phyloP scores from a whole-genome alignment of 176 grass and related monocot species.

The Elaeis guineensis region DNA sequence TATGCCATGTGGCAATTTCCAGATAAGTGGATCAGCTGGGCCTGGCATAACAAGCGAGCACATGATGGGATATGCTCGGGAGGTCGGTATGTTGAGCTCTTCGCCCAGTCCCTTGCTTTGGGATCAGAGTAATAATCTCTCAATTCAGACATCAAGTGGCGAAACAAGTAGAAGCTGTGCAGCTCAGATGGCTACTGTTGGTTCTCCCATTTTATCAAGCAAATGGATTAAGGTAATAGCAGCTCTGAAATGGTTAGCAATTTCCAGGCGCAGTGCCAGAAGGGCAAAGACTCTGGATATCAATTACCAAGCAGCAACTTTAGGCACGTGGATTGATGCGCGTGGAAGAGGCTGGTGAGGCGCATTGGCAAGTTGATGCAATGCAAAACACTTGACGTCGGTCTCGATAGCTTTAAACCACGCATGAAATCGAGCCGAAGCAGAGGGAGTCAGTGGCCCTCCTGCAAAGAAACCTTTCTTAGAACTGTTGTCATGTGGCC shows the following conservation, averaged over 20 bases:
- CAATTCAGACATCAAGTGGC: background rate
- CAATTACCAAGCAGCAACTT: background rate
- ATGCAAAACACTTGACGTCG: too few species aligned
- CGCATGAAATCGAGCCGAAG: too few species aligned
- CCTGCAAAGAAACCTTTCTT: too few species aligned
- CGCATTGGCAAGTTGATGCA: too few species aligned
- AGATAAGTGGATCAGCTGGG: slow-evolving; percentile 43
- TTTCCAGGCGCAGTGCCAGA: slow-evolving; percentile 10
- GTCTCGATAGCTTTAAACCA: too few species aligned
- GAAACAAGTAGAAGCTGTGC: background rate
- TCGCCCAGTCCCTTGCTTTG: background rate
- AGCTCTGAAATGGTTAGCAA: slow-evolving; percentile 6
- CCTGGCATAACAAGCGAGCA: slow-evolving; percentile 35
- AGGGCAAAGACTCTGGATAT: background rate
- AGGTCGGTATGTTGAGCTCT: background rate
- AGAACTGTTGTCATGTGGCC: too few species aligned
- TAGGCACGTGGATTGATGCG: background rate
- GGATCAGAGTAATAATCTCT: background rate
- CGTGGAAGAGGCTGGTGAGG: background rate
- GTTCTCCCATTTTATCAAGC: background rate
- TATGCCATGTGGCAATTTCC: slow-evolving; percentile 24
- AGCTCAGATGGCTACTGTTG: background rate
- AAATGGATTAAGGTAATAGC: slow-evolving; percentile 11
- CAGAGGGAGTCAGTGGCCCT: too few species aligned
- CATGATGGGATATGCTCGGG: slow-evolving; percentile 10